These are phyloP conservation scores for Backusella parvicylindrica DNA, from an alignment of 192 early-diverging fungal genomes.

Conservation along the genomic window DNA sequence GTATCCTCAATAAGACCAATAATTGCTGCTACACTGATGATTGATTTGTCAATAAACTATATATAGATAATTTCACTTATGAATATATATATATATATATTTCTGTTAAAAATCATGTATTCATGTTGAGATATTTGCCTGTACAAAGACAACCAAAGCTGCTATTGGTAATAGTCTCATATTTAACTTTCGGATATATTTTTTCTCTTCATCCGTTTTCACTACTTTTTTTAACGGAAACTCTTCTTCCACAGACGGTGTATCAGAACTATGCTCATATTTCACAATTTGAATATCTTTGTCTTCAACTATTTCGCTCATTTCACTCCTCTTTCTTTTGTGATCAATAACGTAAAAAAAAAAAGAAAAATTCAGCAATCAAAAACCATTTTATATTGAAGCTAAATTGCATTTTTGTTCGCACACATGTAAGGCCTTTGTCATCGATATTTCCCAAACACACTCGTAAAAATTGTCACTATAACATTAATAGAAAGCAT, in stretches of 20 bases:
- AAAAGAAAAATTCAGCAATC: not conserved
- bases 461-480: not conserved
- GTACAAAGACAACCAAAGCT: not conserved
- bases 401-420: not conserved
- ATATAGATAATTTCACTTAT: not conserved
- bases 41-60: not conserved
- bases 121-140: not conserved
- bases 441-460: not conserved
- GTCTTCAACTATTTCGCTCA: not conserved
- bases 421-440: not conserved
- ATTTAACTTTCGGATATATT: not conserved
- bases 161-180: not conserved
- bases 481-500: not conserved
- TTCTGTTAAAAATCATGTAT: too few species aligned
- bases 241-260: not conserved
- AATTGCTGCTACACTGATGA: not conserved
- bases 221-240: not conserved
- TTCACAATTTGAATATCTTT: not conserved
- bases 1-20: not conserved
- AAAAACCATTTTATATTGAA: not conserved
- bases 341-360: not conserved
- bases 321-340: not conserved
- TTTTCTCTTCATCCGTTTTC: not conserved
- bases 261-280: not conserved
- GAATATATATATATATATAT: not conserved